Evolutionary conservation across 2,329 filamentous ascomycete genomes (phyloP), one percentile per base, ranked within the genome.

Genomic region (Bisporella sp.): DNA sequence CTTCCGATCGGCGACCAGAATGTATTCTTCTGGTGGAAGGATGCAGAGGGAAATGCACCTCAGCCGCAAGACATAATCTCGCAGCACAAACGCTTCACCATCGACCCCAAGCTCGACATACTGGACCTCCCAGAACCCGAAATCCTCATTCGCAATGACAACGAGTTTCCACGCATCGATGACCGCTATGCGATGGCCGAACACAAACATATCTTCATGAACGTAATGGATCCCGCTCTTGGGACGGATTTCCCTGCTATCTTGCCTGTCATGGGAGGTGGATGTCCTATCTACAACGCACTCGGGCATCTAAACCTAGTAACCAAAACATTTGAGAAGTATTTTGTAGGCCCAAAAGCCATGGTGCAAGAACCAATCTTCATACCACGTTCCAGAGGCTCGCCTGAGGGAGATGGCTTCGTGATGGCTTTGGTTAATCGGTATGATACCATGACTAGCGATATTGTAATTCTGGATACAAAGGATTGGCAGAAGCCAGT

Each of bases 161-260:
- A 54, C 0, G 63, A 65, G 31, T 64, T 65, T 40, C 57, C 57
- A 7, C 56, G 60, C 3, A 62, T 65, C 12, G 63, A 65, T 41
- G 62, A 65, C n/a, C 56, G 63, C 11, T 60, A 49, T 33, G 66
- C 71, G 28, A 70, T 71, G 4, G 71, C 70, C 56, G 63, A 64
- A 41, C 74, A 75, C 57, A 60, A 59, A 7, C 71, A 74, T 59
- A 73, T 73, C 59, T 76, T 73, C 71, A 71, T 74, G 54, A 64
- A 70, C 1, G 50, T 58, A 1, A 59, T 64, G 37, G 58, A 62
- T 39, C 56, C 51, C 4, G 52, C 51, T 5, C 57, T 52, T 39
- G 52, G 32, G 11, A 44, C 43, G 8, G 40, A 42, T 28, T 42
- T 7, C 7, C 8, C 40, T 12, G 13, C 7, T 28, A 45, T 54